A percentile compares a stretch with the other conserved stretches of the same genome.
phyloP scores from a whole-genome alignment of 768 basidiomycete species.

The Crassisporium funariophilum region DNA sequence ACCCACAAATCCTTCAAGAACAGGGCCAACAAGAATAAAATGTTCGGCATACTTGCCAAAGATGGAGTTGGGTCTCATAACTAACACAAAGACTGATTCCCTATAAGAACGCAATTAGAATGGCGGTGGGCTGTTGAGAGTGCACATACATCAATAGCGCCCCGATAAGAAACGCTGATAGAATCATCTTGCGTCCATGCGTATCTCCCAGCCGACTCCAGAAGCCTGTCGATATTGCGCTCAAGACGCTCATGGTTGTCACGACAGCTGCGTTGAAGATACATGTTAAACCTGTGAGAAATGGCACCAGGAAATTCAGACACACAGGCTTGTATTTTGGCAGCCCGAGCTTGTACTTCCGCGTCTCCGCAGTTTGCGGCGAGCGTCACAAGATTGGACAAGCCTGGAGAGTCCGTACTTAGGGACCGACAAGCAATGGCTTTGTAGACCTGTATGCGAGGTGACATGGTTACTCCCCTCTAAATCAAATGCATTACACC shows the following conservation, averaged over 20 bases:
- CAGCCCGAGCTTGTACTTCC: conserved; percentile 68
- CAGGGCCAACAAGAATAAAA: conserved; percentile 75
- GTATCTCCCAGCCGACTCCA: conserved; percentile 84
- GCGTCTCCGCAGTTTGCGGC: conserved; percentile 40
- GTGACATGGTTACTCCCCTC: conserved; percentile 81
- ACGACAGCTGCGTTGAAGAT: conserved; percentile 56
- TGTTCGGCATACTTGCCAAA: conserved; percentile 61
- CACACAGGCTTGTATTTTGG: conserved; percentile 67
- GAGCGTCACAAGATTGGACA: conserved; percentile 14
- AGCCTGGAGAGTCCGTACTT: conserved; percentile 24
- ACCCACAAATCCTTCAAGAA: conserved; percentile 79
- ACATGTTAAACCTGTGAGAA: conserved; percentile 1
- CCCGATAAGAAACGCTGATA: conserved; percentile 67
- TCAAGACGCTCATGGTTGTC: conserved; percentile 75
- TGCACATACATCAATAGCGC: conserved; percentile 70
- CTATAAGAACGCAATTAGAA: conserved; percentile 39
- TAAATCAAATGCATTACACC: conserved; percentile 25
- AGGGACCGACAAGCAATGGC: conserved; percentile 70
- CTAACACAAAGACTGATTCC: conserved; percentile 79
- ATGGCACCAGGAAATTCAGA: conserved; percentile 1
- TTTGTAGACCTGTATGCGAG: conserved; percentile 79
- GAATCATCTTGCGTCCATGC: conserved; percentile 74
- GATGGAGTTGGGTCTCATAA: conserved; percentile 57
- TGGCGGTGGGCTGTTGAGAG: conserved; percentile 4
- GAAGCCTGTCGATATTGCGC: conserved; percentile 81